phyloP scores from a whole-genome alignment of 202 grass and related monocot genomes.

The Brachypodium distachyon region DNA sequence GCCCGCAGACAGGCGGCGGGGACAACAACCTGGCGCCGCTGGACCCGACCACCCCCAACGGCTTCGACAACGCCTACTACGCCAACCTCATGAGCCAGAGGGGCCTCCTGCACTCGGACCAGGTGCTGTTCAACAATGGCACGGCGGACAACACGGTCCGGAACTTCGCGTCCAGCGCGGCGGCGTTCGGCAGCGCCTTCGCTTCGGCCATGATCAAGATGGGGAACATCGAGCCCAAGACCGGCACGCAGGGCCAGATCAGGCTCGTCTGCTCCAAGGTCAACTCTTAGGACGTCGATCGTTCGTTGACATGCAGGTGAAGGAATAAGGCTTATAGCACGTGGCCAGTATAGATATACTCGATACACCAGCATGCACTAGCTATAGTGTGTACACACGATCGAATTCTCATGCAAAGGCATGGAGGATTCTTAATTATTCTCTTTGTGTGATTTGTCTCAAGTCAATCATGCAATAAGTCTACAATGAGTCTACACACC shows the following conservation, averaged over 20 bases:
- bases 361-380: no score
- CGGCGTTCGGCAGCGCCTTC: conserved; percentile 43
- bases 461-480: no score
- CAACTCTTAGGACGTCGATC: neutral
- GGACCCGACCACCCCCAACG: conserved; percentile 22
- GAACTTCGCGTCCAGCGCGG: conserved; percentile 21
- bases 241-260: conserved; percentile 30
- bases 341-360: no score
- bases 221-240: conserved; percentile 51
- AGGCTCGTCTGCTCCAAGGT: conserved; percentile 39
- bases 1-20: conserved; percentile 4
- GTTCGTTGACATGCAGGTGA: neutral
- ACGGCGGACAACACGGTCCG: conserved; percentile 42
- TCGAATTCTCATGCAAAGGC: no score
- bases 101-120: conserved; percentile 68
- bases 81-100: conserved; percentile 20
- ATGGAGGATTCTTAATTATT: no score
- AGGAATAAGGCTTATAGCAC: neutral
- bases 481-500: no score
- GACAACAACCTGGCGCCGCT: conserved; percentile 30
- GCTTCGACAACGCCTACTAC: conserved; percentile 45
- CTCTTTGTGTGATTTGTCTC: no score
- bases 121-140: conserved; percentile 50
- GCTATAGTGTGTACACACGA: no score
- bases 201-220: conserved; percentile 44